Conservation (phyloP, 345 rosid species). For the Cardiospermum halicacabum region DNA sequence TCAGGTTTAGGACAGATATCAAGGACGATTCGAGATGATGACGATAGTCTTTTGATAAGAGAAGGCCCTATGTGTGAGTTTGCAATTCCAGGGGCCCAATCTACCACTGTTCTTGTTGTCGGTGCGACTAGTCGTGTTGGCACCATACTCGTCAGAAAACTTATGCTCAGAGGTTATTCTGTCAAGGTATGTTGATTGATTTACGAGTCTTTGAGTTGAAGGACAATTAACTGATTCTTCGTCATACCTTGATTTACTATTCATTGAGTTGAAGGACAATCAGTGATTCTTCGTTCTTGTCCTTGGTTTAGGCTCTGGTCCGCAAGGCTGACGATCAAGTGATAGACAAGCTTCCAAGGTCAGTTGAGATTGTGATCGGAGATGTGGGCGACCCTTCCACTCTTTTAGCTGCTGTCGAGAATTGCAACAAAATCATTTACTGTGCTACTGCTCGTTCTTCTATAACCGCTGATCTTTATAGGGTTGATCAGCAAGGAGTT, state of each 20-base stretch:
- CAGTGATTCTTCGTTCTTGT: no score
- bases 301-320: constrained; percentile 56
- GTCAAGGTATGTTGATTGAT: constrained; percentile 50
- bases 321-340: constrained; percentile 66
- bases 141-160: constrained; percentile 88
- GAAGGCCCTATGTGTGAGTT: constrained; percentile 98
- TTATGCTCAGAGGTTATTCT: constrained; percentile 89
- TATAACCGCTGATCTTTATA: constrained; percentile 75
- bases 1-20: constrained; percentile 94
- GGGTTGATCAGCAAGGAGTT: constrained; percentile 93
- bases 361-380: constrained; percentile 75
- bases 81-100: constrained; percentile 88
- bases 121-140: constrained; percentile 95
- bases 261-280: no score
- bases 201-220: no score
- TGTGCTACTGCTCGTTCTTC: constrained; percentile 95
- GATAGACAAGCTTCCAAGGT: constrained; percentile 77
- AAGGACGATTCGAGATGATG: constrained; percentile 68
- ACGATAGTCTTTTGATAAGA: constrained; percentile 61
- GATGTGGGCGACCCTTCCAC: constrained; percentile 85
- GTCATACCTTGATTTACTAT: no score
- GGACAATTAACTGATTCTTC: no score
- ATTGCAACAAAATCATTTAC: constrained; percentile 85
- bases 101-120: constrained; percentile 83
- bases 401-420: constrained; percentile 63